Percentiles rank a stretch among this genome's conserved stretches.
Conservation (phyloP, 805 yeast species). For the Wickerhamomyces canadensis region DNA sequence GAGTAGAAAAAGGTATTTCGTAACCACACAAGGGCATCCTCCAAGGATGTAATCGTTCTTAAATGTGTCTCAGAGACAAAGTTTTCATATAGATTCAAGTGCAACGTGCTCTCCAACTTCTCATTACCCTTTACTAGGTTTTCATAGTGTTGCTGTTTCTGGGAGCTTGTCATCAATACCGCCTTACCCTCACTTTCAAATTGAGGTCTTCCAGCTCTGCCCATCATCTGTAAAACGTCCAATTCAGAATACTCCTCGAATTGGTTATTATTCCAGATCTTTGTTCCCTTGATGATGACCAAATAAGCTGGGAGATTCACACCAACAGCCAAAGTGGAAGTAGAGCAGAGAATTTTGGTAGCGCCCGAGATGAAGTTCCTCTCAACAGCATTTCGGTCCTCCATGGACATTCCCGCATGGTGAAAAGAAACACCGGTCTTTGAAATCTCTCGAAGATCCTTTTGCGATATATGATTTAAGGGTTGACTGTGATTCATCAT, state of each 20-base stretch:
- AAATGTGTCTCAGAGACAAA: conserved; percentile 40
- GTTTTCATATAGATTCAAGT: conserved; percentile 33
- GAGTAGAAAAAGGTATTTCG: conserved; percentile 44
- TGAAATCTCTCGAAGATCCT: conserved; percentile 22
- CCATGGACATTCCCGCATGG: conserved; percentile 49
- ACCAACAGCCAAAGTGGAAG: conserved; percentile 58
- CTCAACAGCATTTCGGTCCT: conserved; percentile 44
- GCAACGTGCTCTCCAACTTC: conserved; percentile 42
- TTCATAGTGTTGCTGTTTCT: conserved; percentile 33
- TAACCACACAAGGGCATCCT: conserved; percentile 41
- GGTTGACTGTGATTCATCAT: background rate
- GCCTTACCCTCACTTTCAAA: conserved; percentile 45
- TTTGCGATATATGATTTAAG: conserved; percentile 18
- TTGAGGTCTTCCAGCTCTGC: conserved; percentile 60
- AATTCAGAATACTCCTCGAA: conserved; percentile 48
- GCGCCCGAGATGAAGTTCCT: conserved; percentile 36
- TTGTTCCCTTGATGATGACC: conserved; percentile 59
- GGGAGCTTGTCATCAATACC: conserved; percentile 39
- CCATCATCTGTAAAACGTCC: conserved; percentile 58
- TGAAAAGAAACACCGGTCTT: conserved; percentile 44
- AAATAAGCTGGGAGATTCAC: conserved; percentile 57
- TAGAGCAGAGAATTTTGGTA: conserved; percentile 43
- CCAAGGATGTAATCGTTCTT: conserved; percentile 31
- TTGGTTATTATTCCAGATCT: conserved; percentile 46
- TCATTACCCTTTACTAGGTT: conserved; percentile 36